Conservation (phyloP, 805 yeast species). For the Wickerhamiella dianesei region DNA sequence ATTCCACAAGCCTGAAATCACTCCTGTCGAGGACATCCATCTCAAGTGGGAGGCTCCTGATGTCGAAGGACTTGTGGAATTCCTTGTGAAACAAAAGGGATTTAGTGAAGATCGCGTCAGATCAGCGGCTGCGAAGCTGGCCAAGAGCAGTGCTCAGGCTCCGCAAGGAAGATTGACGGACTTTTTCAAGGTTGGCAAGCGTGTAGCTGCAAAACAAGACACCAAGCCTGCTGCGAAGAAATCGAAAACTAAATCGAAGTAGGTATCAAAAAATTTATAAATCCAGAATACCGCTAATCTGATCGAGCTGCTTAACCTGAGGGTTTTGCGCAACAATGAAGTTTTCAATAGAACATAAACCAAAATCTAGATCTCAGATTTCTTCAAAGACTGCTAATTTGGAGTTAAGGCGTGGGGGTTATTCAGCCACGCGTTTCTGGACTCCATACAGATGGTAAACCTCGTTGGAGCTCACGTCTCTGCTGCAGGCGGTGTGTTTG, state of each 20-base stretch:
- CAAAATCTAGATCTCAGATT: neutral
- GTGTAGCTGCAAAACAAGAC: conserved; percentile 3
- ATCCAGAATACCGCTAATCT: neutral
- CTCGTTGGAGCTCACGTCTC: conserved; percentile 86
- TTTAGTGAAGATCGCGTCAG: conserved; percentile 86
- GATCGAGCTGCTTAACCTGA: neutral
- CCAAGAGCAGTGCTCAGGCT: conserved; percentile 70
- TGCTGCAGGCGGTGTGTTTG: conserved; percentile 64
- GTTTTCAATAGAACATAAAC: too few relatives aligned
- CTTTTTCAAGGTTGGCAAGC: conserved; percentile 50
- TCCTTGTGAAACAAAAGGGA: conserved; percentile 75
- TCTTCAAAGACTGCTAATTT: too few relatives aligned
- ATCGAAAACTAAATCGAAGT: conserved; percentile 1
- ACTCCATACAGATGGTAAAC: neutral
- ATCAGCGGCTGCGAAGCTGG: conserved; percentile 72
- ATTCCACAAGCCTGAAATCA: conserved; percentile 71
- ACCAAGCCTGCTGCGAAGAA: conserved; percentile 5
- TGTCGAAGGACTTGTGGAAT: conserved; percentile 66
- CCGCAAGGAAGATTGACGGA: conserved; percentile 89
- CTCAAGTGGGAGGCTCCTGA: conserved; percentile 87
- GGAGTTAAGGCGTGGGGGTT: too few relatives aligned
- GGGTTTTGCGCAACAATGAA: too few relatives aligned
- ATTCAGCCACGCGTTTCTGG: neutral
- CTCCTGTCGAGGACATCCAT: conserved; percentile 43
- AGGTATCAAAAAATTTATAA: neutral